Evolutionary conservation across 345 rosid species (phyloP).

Genomic region (Rhizophora apiculata): DNA sequence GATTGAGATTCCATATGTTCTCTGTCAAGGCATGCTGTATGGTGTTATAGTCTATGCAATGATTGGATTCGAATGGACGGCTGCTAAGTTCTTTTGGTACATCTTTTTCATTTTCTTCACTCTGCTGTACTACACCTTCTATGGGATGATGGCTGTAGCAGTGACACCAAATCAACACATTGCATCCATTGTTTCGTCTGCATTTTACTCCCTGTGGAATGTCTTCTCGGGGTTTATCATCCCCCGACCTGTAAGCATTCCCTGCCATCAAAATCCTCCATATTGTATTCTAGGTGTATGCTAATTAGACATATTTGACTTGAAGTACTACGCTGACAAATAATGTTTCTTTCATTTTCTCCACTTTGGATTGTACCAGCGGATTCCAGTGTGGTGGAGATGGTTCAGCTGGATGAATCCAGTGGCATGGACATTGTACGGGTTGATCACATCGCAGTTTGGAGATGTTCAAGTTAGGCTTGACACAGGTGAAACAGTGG

Average conservation of each 20-base stretch:
- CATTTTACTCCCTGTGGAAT: conserved; percentile 53
- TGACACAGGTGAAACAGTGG: conserved; percentile 25
- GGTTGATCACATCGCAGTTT: conserved; percentile 37
- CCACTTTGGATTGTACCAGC: conserved; percentile 18
- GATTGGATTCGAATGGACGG: conserved; percentile 59
- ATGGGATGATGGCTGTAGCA: conserved; percentile 69
- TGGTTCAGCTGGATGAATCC: conserved; percentile 47
- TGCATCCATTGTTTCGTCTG: conserved; percentile 46
- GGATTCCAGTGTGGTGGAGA: conserved; percentile 50
- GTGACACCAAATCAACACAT: conserved; percentile 54
- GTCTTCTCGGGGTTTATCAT: conserved; percentile 62
- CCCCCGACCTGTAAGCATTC: conserved; percentile 41
- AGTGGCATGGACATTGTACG: conserved; percentile 38
- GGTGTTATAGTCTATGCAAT: conserved; percentile 55
- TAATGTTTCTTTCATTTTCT: background rate
- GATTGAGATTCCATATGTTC: conserved; percentile 52
- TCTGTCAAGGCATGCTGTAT: conserved; percentile 44
- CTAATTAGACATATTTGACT: background rate
- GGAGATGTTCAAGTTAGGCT: conserved; percentile 28
- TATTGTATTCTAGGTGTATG: too few species aligned
- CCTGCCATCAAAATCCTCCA: background rate
- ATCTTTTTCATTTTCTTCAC: conserved; percentile 60
- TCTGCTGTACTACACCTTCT: conserved; percentile 53
- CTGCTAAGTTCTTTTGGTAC: conserved; percentile 53
- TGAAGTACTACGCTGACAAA: background rate